Evolutionary conservation across 768 basidiomycete genomes (phyloP).

Genomic region (Suillus fuscotomentosus): DNA sequence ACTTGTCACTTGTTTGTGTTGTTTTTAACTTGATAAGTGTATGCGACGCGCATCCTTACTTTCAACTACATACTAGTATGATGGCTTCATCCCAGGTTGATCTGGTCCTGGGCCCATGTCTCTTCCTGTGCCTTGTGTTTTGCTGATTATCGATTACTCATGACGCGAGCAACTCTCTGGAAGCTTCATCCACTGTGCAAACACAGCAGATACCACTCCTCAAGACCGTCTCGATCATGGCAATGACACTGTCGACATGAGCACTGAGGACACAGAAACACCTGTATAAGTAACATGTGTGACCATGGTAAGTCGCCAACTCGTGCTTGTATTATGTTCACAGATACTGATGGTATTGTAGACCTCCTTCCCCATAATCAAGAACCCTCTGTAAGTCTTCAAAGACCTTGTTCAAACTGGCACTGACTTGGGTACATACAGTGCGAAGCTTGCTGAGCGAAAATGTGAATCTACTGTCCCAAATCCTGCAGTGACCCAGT

Average conservation of each 20-base stretch:
- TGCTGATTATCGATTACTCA: background rate
- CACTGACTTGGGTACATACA: background rate
- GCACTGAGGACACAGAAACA: background rate
- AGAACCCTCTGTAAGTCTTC: background rate
- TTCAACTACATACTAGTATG: no score
- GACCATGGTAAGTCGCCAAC: background rate
- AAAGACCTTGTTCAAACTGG: background rate
- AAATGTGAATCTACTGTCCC: background rate
- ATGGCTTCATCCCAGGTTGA: no score
- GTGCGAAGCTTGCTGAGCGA: background rate
- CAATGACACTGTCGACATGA: no score
- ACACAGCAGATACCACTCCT: background rate
- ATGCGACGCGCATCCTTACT: no score
- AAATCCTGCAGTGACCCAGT: background rate
- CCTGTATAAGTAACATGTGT: background rate
- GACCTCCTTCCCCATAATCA: no score
- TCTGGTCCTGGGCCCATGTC: background rate
- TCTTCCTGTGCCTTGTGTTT: background rate
- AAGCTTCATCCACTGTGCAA: background rate
- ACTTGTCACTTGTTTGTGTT: no score
- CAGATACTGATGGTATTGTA: no score
- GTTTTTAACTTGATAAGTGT: no score
- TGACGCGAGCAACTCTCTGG: background rate
- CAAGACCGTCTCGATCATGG: background rate
- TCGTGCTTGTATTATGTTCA: background rate